Evolutionary conservation across 1,139 yeast species (phyloP).

Genomic region (Pichia inconspicua): DNA sequence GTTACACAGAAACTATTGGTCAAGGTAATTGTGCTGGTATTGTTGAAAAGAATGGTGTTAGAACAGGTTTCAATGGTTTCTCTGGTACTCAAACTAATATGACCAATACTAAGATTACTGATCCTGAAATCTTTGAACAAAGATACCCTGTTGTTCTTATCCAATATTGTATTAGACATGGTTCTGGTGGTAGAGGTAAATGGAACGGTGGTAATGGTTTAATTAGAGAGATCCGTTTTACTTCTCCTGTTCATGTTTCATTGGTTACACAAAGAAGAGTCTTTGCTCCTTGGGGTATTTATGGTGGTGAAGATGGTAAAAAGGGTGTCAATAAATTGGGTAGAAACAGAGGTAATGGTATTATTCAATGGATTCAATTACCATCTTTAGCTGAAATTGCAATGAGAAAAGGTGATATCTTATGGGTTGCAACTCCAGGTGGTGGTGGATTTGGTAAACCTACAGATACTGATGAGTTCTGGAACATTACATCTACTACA

Average conservation of each 20-base stretch:
- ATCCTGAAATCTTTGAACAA: slow-evolving; percentile 32
- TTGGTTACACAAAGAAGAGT: slow-evolving; percentile 31
- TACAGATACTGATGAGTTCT: slow-evolving; percentile 7
- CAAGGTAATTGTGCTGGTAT: slow-evolving; percentile 6
- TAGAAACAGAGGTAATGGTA: slow-evolving; percentile 15
- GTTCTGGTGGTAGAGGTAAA: slow-evolving; percentile 28
- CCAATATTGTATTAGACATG: slow-evolving; percentile 25
- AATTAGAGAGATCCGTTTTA: slow-evolving; percentile 30
- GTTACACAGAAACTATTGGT: slow-evolving; percentile 37
- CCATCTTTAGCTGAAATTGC: slow-evolving; percentile 17
- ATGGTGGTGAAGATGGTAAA: slow-evolving; percentile 33
- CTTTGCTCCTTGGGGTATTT: slow-evolving; percentile 30
- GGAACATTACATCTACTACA: slow-evolving; percentile 1
- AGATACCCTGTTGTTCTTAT: slow-evolving; percentile 31
- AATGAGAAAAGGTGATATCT: slow-evolving; percentile 31
- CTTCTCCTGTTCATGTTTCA: slow-evolving; percentile 28
- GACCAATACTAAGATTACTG: slow-evolving; percentile 35
- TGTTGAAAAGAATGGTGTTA: background rate
- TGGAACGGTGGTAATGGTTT: slow-evolving; percentile 32
- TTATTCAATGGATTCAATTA: slow-evolving; percentile 9
- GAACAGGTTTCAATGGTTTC: slow-evolving; percentile 21
- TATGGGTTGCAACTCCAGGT: slow-evolving; percentile 26
- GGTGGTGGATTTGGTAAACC: slow-evolving; percentile 1
- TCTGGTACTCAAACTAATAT: slow-evolving; percentile 40
- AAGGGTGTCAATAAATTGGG: slow-evolving; percentile 34